Conservation (phyloP, 176 grass and related monocot genomes). For the Aegilops longissima region DNA sequence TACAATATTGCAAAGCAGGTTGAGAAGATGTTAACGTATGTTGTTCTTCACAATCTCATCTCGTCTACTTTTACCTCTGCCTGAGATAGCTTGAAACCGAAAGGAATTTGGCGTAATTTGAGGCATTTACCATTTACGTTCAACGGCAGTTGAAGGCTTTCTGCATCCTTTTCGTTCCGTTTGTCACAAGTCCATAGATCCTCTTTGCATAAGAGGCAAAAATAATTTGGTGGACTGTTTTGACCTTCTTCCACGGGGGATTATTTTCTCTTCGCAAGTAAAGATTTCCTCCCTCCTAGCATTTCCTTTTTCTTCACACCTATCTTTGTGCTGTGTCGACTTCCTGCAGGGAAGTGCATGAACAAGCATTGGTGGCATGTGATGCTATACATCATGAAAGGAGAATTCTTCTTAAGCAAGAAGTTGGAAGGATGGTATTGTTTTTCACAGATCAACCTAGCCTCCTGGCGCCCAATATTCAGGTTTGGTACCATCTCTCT, state of each 20-base stretch:
- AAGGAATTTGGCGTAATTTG: constrained; percentile 36
- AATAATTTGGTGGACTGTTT: constrained; percentile 9
- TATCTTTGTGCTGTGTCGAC: constrained; percentile 9
- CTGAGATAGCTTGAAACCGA: constrained; percentile 11
- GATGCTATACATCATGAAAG: constrained; percentile 92
- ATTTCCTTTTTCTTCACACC: not conserved
- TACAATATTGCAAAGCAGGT: constrained; percentile 99
- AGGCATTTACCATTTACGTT: not conserved
- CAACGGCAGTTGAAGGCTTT: too few relatives aligned
- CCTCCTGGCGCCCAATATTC: constrained; percentile 94
- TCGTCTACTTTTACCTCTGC: constrained; percentile 19
- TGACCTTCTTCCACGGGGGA: not conserved
- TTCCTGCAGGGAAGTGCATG: constrained; percentile 85
- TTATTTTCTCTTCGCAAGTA: not conserved
- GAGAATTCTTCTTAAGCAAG: constrained; percentile 96
- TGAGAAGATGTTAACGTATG: constrained; percentile 96
- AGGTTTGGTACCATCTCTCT: constrained; percentile 53
- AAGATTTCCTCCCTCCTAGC: not conserved
- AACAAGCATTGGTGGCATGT: constrained; percentile 75
- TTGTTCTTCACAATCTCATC: constrained; percentile 11
- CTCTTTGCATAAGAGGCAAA: not conserved
- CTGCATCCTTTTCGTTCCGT: not conserved
- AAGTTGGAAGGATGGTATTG: constrained; percentile 96
- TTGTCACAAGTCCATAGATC: not conserved
- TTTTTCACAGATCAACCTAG: constrained; percentile 99